phyloP scores from a whole-genome alignment of 1,139 yeast species.

The Candida pseudocylindracea region DNA sequence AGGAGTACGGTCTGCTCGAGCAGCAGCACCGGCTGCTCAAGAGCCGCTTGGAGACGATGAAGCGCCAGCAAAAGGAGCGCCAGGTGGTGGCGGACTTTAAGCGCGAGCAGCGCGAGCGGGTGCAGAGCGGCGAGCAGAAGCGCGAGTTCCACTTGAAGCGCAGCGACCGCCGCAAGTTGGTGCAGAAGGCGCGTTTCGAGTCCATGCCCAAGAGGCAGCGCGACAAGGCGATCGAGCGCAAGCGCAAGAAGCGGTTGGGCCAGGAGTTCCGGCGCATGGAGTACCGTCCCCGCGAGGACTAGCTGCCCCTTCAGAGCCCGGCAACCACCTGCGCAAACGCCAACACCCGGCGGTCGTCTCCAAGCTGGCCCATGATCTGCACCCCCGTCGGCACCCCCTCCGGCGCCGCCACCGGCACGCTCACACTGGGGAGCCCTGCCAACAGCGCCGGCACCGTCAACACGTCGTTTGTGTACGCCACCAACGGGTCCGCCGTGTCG shows the following conservation, averaged over 20 bases:
- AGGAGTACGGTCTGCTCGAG: constrained; percentile 32
- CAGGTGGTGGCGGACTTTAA: constrained; percentile 34
- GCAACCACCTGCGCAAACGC: constrained; percentile 10
- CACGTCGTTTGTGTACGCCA: constrained; percentile 58
- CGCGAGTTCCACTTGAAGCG: constrained; percentile 46
- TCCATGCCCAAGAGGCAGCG: constrained; percentile 66
- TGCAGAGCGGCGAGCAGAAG: constrained; percentile 24
- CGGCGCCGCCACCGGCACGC: constrained; percentile 30
- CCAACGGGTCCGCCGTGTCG: constrained; percentile 20
- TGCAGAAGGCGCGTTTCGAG: constrained; percentile 78
- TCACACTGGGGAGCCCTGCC: constrained; percentile 76
- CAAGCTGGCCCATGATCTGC: constrained; percentile 73
- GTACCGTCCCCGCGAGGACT: constrained; percentile 9
- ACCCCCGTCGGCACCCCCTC: constrained; percentile 18
- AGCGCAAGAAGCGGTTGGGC: constrained; percentile 83
- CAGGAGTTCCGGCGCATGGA: constrained; percentile 74
- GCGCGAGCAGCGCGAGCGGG: constrained; percentile 19
- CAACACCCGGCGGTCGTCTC: constrained; percentile 48
- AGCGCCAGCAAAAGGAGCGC: constrained; percentile 4
- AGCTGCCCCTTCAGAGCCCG: too few relatives aligned
- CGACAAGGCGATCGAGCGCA: constrained; percentile 76
- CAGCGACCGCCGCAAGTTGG: constrained; percentile 61
- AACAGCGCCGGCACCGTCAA: constrained; percentile 79
- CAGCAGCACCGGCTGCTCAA: constrained; percentile 34
- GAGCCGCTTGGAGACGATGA: constrained; percentile 57